Evolutionary conservation across 2,329 filamentous ascomycete species (phyloP).

Genomic region (Berkeleyomyces basicola): DNA sequence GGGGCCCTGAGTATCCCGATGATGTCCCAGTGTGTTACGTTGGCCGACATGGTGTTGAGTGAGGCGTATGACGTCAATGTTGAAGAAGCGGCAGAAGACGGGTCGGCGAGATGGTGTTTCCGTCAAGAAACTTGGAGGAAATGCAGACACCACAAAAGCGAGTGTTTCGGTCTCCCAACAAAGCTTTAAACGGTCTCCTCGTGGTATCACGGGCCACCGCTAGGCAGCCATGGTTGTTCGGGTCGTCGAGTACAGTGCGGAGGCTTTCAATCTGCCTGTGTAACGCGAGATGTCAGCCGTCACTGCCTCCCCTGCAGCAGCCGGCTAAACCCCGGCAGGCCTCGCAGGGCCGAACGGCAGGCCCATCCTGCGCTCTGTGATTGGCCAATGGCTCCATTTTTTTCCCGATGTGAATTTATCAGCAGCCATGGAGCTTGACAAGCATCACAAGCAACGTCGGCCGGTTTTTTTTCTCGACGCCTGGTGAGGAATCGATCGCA

Average conservation of each 20-base stretch:
- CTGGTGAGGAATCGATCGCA: background rate
- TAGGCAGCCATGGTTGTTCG: too few species aligned
- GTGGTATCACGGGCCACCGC: too few species aligned
- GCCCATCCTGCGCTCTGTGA: background rate
- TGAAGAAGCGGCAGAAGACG: background rate
- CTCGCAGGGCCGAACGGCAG: background rate
- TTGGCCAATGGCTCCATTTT: constrained; percentile 1
- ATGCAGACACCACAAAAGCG: background rate
- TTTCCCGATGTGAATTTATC: background rate
- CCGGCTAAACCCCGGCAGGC: background rate
- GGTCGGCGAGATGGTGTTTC: too few species aligned
- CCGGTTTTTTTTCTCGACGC: background rate
- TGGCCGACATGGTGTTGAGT: background rate
- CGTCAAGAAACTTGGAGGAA: background rate
- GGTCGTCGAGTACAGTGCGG: background rate
- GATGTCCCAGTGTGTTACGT: constrained; percentile 10
- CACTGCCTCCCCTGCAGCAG: background rate
- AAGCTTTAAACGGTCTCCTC: too few species aligned
- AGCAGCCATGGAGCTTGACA: background rate
- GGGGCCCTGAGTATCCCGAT: constrained; percentile 5
- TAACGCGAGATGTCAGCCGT: background rate
- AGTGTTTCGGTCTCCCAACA: too few species aligned
- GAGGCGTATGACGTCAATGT: background rate
- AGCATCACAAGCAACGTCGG: background rate
- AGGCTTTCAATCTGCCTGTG: background rate